Evolutionary conservation across 164 flowering plant genomes (phyloP), one percentile per base, ranked within the genome.

Genomic region (Akebia trifoliata): DNA sequence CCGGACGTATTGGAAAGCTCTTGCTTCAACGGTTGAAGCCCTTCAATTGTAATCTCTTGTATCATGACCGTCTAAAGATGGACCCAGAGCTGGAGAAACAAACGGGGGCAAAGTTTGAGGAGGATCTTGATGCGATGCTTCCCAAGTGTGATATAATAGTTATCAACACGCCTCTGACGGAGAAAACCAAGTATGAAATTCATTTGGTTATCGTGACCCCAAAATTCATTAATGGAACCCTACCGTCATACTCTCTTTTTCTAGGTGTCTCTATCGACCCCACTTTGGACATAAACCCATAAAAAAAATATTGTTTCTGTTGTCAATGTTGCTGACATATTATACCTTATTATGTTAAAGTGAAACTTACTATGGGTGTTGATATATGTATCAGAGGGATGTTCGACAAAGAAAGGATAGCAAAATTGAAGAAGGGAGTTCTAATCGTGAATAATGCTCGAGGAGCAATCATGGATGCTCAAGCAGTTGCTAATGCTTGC

Each of bases 401-500:
- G 90, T 87, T 94, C 58, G 50, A 90, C 82, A 87, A 85, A 62
- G 93, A 81, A 1, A 79, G 64, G 66, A 90, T 94, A 58, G 82
- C 93, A 8, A 90, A 86, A 78, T 46, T 85, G 72, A 94, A 94
- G 78, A 90, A 83, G 72, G 99, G 99, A 46, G 99, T 90, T 47
- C 72, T 87, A 2, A 82, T 94, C 56, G 99, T 94, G 45, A 94
- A 94, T 72, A 94, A 94, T 75, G 99, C 99, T 49, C 74, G 99
- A 74, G 99, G 99, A 52, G 97, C 99, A 31, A 84, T 94, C 57
- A 90, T 94, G 97, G 97, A 94, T 61, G 65, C 96, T 8, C 96
- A 94, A 71, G 96, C 99, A 48, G 95, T 94, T 61, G 99, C 65
- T 42, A 97, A 93, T 72, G 99, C 89, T 63, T 84, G 90, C 61